Percentiles rank a stretch among this genome's conserved stretches.
Conservation (phyloP, 768 basidiomycete species). For the Lactifluus piperatus region DNA sequence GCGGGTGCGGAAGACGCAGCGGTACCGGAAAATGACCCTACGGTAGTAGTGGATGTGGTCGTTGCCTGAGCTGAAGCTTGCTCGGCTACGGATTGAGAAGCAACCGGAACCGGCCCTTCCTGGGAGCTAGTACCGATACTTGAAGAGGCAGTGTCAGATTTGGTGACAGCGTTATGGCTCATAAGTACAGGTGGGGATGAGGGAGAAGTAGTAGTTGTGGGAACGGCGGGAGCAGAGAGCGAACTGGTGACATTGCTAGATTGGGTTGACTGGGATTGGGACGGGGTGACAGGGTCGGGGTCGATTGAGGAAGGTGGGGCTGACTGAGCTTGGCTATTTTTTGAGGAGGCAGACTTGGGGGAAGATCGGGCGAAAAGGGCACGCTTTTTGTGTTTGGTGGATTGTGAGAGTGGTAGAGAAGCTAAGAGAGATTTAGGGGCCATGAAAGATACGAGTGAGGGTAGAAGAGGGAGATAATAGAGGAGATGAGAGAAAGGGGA, state of each 20-base stretch:
- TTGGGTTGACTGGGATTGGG: background rate
- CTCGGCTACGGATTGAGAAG: slow-evolving; percentile 1
- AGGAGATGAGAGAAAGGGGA: background rate
- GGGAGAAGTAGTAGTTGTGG: background rate
- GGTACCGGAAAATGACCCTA: slow-evolving; percentile 12
- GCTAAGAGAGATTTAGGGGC: background rate
- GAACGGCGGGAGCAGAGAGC: background rate
- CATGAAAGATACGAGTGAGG: background rate
- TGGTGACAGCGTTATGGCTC: slow-evolving; percentile 16
- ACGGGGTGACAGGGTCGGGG: background rate
- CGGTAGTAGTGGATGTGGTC: slow-evolving; percentile 15
- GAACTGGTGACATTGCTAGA: background rate
- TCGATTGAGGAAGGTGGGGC: background rate
- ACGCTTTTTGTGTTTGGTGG: slow-evolving; percentile 7
- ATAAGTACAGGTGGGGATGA: background rate
- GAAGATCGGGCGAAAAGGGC: slow-evolving; percentile 16
- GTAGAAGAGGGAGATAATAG: background rate
- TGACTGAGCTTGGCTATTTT: slow-evolving; percentile 14
- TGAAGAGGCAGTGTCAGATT: slow-evolving; percentile 16
- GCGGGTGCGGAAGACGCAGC: slow-evolving; percentile 26
- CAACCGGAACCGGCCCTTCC: slow-evolving; percentile 23
- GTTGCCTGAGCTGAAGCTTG: slow-evolving; percentile 13
- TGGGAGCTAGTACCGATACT: slow-evolving; percentile 9
- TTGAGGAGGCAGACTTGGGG: slow-evolving; percentile 6
- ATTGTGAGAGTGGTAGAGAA: background rate